Evolutionary conservation across 2,329 filamentous ascomycete species (phyloP).

Genomic region (Myriosclerotinia scirpicola): DNA sequence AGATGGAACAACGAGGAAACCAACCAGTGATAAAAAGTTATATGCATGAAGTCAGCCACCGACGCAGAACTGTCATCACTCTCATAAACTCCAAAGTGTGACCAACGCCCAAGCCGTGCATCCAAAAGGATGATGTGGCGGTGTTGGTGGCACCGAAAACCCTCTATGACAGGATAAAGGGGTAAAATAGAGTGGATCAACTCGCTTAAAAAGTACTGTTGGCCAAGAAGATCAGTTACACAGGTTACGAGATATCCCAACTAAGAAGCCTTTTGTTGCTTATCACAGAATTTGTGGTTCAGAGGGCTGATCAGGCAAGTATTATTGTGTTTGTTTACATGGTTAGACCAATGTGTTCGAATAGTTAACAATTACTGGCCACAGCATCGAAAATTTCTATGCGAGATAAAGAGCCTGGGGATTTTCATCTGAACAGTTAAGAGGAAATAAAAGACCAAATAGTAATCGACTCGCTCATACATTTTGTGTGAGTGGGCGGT

Average conservation of each 20-base stretch:
- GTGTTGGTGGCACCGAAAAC: not conserved
- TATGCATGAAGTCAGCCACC: not conserved
- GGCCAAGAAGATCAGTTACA: not conserved
- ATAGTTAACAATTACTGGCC: not conserved
- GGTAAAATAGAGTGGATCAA: not conserved
- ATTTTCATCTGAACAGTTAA: not conserved
- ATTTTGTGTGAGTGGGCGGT: not conserved
- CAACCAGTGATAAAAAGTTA: not conserved
- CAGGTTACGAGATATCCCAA: not conserved
- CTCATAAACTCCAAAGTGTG: not conserved
- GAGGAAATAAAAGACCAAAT: not conserved
- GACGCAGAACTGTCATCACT: not conserved
- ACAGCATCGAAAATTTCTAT: not conserved
- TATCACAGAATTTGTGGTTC: slow-evolving; percentile 1
- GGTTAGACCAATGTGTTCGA: too few relatives aligned
- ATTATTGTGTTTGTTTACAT: not conserved
- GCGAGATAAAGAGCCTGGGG: not conserved
- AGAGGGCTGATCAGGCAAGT: not conserved
- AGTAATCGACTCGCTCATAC: not conserved
- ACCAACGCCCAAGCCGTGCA: not conserved
- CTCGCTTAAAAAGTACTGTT: not conserved
- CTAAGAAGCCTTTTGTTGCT: not conserved
- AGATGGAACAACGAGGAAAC: too few relatives aligned
- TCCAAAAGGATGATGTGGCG: not conserved
- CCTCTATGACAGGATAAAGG: not conserved